Evolutionary conservation across 257 asterid species (phyloP), one percentile per base, ranked within the genome.

Genomic region (Datura wrightii): DNA sequence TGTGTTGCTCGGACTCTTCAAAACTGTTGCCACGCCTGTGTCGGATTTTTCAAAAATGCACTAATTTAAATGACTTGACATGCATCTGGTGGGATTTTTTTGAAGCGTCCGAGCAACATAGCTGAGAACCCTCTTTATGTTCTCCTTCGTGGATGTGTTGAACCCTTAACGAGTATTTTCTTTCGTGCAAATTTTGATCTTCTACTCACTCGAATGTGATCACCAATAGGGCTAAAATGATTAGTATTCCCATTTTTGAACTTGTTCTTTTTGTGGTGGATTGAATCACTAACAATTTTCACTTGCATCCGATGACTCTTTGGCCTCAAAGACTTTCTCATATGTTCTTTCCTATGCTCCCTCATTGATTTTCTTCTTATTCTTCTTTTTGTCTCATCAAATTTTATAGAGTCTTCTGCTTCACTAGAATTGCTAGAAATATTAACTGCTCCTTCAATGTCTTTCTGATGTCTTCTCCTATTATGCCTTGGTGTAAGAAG

Each of bases 251-350:
- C 85, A 52, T 11, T n/a, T 11, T 34, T 63, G 39, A 79, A 83
- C 63, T 54, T 83, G 84, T 88, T 83, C 8, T 72, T 48, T 2
- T 90, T 83, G 62, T 10, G 67, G 79, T 81, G 87, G 79, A 36
- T 50, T 5, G 91, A 76, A 72, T 85, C 84, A 58, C 85, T 84
- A 50, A 86, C 42, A 24, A 91, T 39, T 63, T 88, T 88, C 52
- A 92, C 52, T 13, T 44, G 88, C 6, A 90, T 46, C 9, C 88
- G 83, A 82, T 89, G 96, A 80, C 85, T 91, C 56, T 85, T 89
- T n/a, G 97, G 91, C 90, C 92, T 95, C 84, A 94, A 84, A 19
- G 91, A 89, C 69, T 87, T 89, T 84, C 92, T 90, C 85, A 93
- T 13, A 83, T 88, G 93, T 87, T 93, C 94, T 58, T 87, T 67